Percentiles rank a stretch among this genome's conserved stretches.
Conservation (phyloP, 768 basidiomycete species). For the Collybiopsis luxurians region DNA sequence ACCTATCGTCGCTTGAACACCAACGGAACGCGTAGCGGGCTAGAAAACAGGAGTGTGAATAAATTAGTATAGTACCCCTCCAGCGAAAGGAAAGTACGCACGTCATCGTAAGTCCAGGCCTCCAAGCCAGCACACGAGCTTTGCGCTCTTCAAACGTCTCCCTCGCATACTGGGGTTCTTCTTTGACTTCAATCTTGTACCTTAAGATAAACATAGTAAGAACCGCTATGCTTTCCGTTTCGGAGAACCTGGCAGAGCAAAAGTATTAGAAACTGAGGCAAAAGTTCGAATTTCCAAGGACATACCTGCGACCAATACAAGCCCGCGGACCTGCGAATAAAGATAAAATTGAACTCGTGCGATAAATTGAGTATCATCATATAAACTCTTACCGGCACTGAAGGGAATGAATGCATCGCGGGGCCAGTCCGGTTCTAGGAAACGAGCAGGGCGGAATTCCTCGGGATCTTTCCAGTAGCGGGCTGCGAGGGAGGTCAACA, state of each 20-base stretch:
- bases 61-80: neutral
- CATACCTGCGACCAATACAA: conserved; percentile 43
- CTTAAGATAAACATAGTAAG: conserved; percentile 45
- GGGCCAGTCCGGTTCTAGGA: conserved; percentile 45
- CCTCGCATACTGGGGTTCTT: conserved; percentile 44
- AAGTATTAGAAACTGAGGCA: too few relatives aligned
- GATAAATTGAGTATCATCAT: neutral
- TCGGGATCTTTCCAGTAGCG: conserved; percentile 55
- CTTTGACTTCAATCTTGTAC: conserved; percentile 47
- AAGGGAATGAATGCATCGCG: conserved; percentile 56
- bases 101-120: conserved; percentile 23
- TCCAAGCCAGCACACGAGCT: conserved; percentile 34
- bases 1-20: neutral
- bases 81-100: neutral
- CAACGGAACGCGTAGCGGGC: neutral
- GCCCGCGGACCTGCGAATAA: conserved; percentile 32
- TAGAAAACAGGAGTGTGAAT: neutral
- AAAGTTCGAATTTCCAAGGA: too few relatives aligned
- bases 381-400: conserved; percentile 33
- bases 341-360: neutral
- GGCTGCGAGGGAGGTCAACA: conserved; percentile 38
- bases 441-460: conserved; percentile 37
- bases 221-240: conserved; percentile 49
- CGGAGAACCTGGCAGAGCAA: conserved; percentile 36
- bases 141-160: conserved; percentile 48